These are phyloP conservation scores for Emericellopsis cladophorae DNA, from an alignment of 2,329 filamentous ascomycete species.

Conservation along the genomic window DNA sequence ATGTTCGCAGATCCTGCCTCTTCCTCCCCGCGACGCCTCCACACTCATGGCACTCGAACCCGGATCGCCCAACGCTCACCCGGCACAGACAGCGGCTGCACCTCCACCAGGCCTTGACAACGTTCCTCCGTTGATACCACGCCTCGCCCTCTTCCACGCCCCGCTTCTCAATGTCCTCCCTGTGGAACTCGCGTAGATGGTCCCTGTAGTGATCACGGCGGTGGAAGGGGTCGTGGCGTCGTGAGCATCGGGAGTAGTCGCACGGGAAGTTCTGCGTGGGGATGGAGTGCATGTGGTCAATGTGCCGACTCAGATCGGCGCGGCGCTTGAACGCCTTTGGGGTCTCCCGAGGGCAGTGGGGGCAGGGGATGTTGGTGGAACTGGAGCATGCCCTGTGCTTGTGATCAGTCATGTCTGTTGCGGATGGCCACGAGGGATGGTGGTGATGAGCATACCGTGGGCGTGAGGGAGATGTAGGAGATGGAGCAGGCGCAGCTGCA, in stretches of 20 bases:
- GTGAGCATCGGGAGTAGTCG: conserved; percentile 36
- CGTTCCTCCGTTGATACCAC: conserved; percentile 25
- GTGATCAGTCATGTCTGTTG: too few relatives aligned
- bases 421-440: too few relatives aligned
- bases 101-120: conserved; percentile 35
- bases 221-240: conserved; percentile 32
- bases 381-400: too few relatives aligned
- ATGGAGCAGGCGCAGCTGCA: too few relatives aligned
- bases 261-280: conserved; percentile 32
- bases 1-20: neutral
- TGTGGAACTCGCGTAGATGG: conserved; percentile 42
- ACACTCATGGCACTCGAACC: conserved; percentile 34
- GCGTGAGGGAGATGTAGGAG: too few relatives aligned
- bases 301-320: conserved; percentile 42
- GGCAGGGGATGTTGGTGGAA: conserved; percentile 4
- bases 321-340: conserved; percentile 31
- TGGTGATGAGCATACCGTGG: too few relatives aligned
- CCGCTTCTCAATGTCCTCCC: conserved; percentile 39
- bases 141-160: conserved; percentile 20
- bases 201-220: conserved; percentile 45
- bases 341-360: conserved; percentile 27
- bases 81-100: conserved; percentile 38
- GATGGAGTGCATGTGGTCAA: conserved; percentile 32
- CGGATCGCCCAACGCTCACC: conserved; percentile 23
- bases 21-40: conserved; percentile 10